Conservation (phyloP, 352 stramenopile species). For the Thraustochytrium sp. region DNA sequence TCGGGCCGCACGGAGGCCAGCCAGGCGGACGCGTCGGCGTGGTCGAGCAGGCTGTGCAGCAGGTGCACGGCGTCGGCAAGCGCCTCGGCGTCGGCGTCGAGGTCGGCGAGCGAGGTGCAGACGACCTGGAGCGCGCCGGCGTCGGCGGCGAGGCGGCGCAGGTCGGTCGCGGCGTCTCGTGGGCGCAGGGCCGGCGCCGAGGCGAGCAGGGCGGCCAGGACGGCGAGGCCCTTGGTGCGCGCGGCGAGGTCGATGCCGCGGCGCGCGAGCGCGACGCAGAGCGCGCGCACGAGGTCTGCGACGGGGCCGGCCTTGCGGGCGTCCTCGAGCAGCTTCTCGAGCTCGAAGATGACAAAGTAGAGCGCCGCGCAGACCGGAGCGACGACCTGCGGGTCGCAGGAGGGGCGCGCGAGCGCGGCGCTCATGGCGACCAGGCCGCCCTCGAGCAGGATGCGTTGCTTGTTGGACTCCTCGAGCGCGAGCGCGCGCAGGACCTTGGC, state of each 20-base stretch:
- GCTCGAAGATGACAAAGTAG: slow-evolving; percentile 11
- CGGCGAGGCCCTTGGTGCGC: not conserved
- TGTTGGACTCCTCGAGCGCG: not conserved
- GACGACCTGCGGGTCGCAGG: not conserved
- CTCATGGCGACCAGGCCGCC: not conserved
- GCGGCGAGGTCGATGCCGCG: not conserved
- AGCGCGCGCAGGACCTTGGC: not conserved
- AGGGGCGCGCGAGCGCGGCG: not conserved
- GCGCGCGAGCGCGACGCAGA: not conserved
- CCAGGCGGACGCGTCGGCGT: not conserved
- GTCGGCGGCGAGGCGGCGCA: not conserved
- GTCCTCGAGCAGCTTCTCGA: not conserved
- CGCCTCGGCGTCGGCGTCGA: not conserved
- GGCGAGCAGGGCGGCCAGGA: not conserved
- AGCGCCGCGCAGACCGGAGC: not conserved
- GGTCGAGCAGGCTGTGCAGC: not conserved
- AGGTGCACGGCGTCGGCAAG: not conserved
- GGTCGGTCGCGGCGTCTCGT: not conserved
- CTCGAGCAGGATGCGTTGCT: not conserved
- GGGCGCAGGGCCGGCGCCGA: too few relatives aligned
- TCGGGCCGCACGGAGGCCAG: not conserved
- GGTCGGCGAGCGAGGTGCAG: not conserved
- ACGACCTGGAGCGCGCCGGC: not conserved
- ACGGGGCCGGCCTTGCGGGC: not conserved
- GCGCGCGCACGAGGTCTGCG: not conserved